Conservation (phyloP, 2,329 filamentous ascomycete genomes). For the Plectosphaerella sp. region DNA sequence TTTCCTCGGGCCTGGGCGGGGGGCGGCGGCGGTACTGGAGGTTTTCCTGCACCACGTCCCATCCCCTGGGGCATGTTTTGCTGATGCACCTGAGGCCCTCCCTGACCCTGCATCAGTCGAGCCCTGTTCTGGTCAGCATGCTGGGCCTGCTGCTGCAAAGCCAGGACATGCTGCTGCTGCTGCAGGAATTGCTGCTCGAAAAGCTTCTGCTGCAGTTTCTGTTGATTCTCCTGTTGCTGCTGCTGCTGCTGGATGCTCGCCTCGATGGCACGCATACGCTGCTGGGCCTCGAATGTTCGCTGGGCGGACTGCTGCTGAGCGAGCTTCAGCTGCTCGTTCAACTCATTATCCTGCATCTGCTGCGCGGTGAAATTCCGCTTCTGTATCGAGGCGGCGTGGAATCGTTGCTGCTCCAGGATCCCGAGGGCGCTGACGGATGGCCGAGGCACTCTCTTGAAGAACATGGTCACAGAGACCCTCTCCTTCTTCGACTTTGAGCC, state of each 20-base stretch:
- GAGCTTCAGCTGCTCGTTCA: neutral
- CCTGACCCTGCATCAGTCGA: neutral
- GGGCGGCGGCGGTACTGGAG: neutral
- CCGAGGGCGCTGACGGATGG: conserved; percentile 20
- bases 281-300: neutral
- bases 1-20: neutral
- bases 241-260: neutral
- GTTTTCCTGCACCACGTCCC: neutral
- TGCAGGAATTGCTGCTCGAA: neutral
- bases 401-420: neutral
- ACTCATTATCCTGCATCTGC: neutral
- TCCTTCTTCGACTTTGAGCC: conserved; percentile 19
- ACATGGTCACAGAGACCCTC: conserved; percentile 36
- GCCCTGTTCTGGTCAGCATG: neutral
- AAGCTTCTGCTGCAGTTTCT: neutral
- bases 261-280: neutral
- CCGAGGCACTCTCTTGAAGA: conserved; percentile 37
- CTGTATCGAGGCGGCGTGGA: neutral
- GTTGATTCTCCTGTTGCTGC: neutral
- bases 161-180: neutral
- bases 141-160: neutral
- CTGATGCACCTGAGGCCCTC: neutral
- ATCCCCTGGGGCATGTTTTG: neutral
- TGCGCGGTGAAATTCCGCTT: neutral
- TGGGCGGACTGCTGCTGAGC: neutral